phyloP scores from a whole-genome alignment of 495 filamentous ascomycete genomes.

The Aspergillus ostianus region DNA sequence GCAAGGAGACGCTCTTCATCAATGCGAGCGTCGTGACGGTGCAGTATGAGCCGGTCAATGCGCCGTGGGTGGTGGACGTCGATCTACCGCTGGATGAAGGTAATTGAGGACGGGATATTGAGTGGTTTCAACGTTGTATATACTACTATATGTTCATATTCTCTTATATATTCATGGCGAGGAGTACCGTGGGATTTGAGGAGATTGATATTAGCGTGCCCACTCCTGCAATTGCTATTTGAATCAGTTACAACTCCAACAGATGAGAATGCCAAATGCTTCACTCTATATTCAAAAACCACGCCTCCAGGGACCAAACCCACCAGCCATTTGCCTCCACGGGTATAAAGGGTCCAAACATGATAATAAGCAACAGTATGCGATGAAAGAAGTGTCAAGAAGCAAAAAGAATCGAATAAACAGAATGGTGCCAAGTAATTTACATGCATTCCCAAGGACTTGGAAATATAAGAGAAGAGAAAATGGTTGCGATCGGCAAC shows the following conservation, averaged over 20 bases:
- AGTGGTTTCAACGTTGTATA: neutral
- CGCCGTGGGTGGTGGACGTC: conserved; percentile 64
- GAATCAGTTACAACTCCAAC: neutral
- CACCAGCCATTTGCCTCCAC: conserved; percentile 5
- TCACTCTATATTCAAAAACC: conserved; percentile 4
- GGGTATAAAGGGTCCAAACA: conserved; percentile 17
- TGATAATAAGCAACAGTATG: conserved; percentile 8
- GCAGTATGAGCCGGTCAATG: conserved; percentile 49
- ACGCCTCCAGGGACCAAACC: conserved; percentile 6
- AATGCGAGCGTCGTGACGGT: conserved; percentile 65
- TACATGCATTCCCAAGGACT: neutral
- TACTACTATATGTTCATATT: neutral
- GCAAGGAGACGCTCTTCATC: conserved; percentile 65
- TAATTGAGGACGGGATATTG: neutral
- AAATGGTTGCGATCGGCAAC: conserved; percentile 5
- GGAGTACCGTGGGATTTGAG: neutral
- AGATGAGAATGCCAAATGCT: neutral
- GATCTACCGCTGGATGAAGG: conserved; percentile 43
- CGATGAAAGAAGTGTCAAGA: neutral
- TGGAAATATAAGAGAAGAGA: neutral
- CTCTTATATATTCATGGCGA: neutral
- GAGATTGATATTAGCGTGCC: neutral
- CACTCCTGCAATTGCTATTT: too few relatives aligned
- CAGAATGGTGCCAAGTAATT: neutral
- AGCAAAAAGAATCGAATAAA: neutral